phyloP scores from a whole-genome alignment of 2,329 filamentous ascomycete species.

The Thelonectria discophora region DNA sequence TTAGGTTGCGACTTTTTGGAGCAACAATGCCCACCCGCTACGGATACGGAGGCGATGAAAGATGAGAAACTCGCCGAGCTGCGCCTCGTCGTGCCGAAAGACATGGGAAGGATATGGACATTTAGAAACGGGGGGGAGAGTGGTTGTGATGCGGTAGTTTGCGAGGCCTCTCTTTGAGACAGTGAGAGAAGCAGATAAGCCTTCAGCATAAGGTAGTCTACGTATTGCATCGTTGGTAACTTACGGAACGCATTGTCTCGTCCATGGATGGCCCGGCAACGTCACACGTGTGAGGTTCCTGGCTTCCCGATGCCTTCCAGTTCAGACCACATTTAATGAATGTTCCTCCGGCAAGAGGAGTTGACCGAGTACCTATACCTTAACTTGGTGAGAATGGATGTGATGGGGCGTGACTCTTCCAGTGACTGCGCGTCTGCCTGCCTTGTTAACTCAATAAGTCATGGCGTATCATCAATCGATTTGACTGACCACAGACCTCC shows the following conservation, averaged over 20 bases:
- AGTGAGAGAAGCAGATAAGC: not conserved
- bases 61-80: conserved; percentile 7
- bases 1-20: not conserved
- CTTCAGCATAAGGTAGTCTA: not conserved
- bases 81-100: conserved; percentile 4
- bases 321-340: not conserved
- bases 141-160: not conserved
- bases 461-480: not conserved
- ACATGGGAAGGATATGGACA: not conserved
- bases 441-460: not conserved
- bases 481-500: not conserved
- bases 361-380: no score
- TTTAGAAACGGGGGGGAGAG: conserved; percentile 2
- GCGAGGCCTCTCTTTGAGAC: not conserved
- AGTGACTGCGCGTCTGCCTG: conserved; percentile 2
- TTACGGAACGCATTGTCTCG: not conserved
- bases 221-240: not conserved
- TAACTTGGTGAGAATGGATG: no score
- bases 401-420: not conserved
- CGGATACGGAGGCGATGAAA: no score
- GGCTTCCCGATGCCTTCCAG: conserved; percentile 20
- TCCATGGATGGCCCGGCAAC: conserved; percentile 17
- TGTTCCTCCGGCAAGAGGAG: no score
- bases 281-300: conserved; percentile 28
- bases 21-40: conserved; percentile 6